Conservation (phyloP, 169 alveolate species). For the Plasmodium fragile region DNA sequence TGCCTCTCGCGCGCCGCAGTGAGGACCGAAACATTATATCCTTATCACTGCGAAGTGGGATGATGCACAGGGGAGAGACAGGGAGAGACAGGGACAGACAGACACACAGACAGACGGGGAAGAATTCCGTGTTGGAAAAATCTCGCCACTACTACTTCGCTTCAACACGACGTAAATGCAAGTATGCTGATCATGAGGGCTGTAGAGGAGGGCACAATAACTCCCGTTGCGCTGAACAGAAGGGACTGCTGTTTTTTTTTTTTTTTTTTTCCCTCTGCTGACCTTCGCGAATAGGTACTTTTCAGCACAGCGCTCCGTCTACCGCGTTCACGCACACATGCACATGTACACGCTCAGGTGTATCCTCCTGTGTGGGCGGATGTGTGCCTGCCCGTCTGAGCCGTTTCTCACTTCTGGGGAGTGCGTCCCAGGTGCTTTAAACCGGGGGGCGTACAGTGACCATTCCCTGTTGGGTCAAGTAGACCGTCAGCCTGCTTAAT, state of each 20-base stretch:
- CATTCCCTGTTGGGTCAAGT: neutral
- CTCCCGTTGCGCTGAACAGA: neutral
- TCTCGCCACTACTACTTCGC: neutral
- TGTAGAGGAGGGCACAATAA: neutral
- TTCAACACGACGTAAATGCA: neutral
- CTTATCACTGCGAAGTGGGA: neutral
- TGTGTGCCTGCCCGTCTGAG: neutral
- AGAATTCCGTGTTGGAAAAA: neutral
- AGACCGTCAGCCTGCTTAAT: neutral
- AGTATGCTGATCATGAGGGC: neutral
- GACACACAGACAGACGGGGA: neutral
- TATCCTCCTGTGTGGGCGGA: neutral
- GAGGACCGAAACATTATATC: neutral
- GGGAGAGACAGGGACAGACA: too few species aligned
- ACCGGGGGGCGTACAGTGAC: neutral
- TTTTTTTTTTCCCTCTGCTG: neutral
- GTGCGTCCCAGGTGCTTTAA: neutral
- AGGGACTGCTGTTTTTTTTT: neutral
- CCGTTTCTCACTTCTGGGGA: neutral
- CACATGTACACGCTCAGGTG: neutral
- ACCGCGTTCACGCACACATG: neutral
- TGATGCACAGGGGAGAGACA: neutral
- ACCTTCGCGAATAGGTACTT: neutral
- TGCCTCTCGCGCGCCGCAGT: neutral
- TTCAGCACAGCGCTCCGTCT: neutral